Evolutionary conservation across 768 basidiomycete species (phyloP).

Genomic region (Russula olivacea): DNA sequence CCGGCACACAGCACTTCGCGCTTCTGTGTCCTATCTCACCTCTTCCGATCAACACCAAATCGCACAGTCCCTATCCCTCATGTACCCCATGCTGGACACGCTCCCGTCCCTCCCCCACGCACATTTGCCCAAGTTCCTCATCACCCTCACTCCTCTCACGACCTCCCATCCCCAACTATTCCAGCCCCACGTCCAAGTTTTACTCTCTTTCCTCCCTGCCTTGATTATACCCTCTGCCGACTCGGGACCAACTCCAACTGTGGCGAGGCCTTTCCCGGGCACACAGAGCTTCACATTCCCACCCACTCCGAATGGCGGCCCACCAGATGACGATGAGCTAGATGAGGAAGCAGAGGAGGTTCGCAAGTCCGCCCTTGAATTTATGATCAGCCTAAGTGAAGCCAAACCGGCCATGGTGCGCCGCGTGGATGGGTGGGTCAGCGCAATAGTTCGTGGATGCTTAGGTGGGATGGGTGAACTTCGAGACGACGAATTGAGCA

Average conservation of each 20-base stretch:
- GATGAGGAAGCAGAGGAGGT: slow-evolving; percentile 66
- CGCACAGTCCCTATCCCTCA: slow-evolving; percentile 51
- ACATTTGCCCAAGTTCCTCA: slow-evolving; percentile 59
- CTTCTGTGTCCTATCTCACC: slow-evolving; percentile 62
- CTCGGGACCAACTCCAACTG: slow-evolving; percentile 48
- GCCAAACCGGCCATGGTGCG: slow-evolving; percentile 64
- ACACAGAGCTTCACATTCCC: slow-evolving; percentile 34
- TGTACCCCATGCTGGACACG: slow-evolving; percentile 71
- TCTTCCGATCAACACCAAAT: slow-evolving; percentile 57
- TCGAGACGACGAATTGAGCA: slow-evolving; percentile 51
- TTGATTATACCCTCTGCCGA: slow-evolving; percentile 62
- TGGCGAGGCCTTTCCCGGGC: slow-evolving; percentile 41
- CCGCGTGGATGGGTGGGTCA: slow-evolving; percentile 64
- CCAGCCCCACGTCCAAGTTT: slow-evolving; percentile 57
- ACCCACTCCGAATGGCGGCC: slow-evolving; percentile 34
- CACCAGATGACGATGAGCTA: slow-evolving; percentile 39
- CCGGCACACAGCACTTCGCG: slow-evolving; percentile 64
- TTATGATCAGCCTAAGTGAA: slow-evolving; percentile 79
- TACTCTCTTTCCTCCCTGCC: slow-evolving; percentile 65
- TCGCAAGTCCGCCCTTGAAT: slow-evolving; percentile 69
- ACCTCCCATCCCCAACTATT: slow-evolving; percentile 66
- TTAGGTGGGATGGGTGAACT: slow-evolving; percentile 79
- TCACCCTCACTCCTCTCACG: slow-evolving; percentile 65
- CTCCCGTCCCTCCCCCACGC: slow-evolving; percentile 51
- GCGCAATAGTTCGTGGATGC: slow-evolving; percentile 64